Evolutionary conservation across 495 filamentous ascomycete genomes (phyloP).

Genomic region (Oleoguttula mirabilis): DNA sequence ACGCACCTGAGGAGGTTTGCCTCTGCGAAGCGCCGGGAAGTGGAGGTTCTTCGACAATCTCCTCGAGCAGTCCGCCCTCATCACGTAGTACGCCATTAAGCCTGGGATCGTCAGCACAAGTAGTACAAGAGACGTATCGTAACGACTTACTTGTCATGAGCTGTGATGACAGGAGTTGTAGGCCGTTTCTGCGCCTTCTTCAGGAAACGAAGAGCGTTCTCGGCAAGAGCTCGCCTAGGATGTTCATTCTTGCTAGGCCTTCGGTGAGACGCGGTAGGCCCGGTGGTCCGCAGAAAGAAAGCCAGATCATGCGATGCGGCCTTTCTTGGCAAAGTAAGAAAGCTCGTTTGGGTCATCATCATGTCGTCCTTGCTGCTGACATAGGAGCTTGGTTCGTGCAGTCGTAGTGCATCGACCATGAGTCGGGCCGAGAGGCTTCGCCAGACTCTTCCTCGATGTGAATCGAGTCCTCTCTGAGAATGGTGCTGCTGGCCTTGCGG

Average conservation of each 20-base stretch:
- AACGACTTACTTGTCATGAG: neutral
- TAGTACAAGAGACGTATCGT: neutral
- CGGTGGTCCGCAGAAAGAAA: constrained; percentile 12
- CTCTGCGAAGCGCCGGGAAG: constrained; percentile 8
- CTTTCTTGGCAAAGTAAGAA: constrained; percentile 3
- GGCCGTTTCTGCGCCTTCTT: neutral
- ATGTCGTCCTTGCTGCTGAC: neutral
- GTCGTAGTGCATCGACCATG: constrained; percentile 15
- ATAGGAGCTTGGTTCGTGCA: constrained; percentile 17
- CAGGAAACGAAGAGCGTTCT: constrained; percentile 13
- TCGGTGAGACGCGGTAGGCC: constrained; percentile 13
- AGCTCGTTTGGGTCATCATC: constrained; percentile 8
- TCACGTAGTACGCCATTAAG: neutral
- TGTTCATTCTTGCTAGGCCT: constrained; percentile 12
- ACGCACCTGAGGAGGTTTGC: constrained; percentile 7
- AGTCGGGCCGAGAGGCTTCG: constrained; percentile 7
- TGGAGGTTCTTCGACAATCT: too few relatives aligned
- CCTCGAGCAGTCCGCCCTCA: constrained; percentile 12
- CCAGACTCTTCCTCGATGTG: constrained; percentile 5
- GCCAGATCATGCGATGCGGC: constrained; percentile 5
- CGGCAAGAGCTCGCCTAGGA: neutral
- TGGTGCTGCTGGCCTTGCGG: constrained; percentile 7
- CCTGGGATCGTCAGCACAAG: neutral
- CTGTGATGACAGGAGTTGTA: neutral
- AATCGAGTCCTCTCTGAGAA: constrained; percentile 11